Percentiles rank a stretch among this genome's conserved stretches.
Evolutionary conservation across 208 protist genomes (phyloP).

Genomic region (Herpetomonas tarakana): DNA sequence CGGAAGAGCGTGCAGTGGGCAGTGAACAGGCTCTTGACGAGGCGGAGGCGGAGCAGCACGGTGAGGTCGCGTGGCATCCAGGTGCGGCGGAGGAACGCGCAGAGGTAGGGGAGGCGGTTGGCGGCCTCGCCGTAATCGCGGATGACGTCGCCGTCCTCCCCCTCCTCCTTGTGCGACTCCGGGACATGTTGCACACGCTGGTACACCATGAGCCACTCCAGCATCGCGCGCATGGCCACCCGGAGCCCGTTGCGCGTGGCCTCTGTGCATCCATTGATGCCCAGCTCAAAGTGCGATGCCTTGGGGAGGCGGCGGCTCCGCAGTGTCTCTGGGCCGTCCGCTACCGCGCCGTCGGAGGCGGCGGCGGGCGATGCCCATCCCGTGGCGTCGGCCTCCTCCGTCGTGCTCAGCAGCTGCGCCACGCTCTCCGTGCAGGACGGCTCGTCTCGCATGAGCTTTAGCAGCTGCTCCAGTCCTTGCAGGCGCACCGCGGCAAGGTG

Average conservation of each 20-base stretch:
- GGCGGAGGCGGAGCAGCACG: conserved; percentile 38
- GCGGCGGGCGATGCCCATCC: background rate
- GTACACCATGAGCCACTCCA: conserved; percentile 8
- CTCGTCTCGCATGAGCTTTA: conserved; percentile 23
- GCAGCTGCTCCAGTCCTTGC: conserved; percentile 27
- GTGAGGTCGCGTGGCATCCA: conserved; percentile 66
- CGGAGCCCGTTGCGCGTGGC: conserved; percentile 16
- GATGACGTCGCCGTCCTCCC: too few species aligned
- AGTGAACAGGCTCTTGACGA: conserved; percentile 44
- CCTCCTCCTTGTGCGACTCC: background rate
- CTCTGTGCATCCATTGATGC: conserved; percentile 25
- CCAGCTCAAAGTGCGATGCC: conserved; percentile 15
- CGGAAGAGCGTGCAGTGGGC: conserved; percentile 57
- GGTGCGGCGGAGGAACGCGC: conserved; percentile 48
- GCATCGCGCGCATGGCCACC: conserved; percentile 25
- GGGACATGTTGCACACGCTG: background rate
- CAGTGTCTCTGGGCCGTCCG: background rate
- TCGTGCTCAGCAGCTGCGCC: conserved; percentile 21
- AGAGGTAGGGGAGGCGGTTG: conserved; percentile 36
- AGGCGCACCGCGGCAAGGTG: conserved; percentile 20
- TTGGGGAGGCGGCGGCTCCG: conserved; percentile 2
- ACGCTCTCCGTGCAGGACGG: conserved; percentile 16
- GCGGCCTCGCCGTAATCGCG: too few species aligned
- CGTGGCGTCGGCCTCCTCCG: background rate
- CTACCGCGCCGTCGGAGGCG: background rate